Base-by-base conservation (phyloP, 1,139 yeast genomes). In the Diutina pseudorugosa region DNA sequence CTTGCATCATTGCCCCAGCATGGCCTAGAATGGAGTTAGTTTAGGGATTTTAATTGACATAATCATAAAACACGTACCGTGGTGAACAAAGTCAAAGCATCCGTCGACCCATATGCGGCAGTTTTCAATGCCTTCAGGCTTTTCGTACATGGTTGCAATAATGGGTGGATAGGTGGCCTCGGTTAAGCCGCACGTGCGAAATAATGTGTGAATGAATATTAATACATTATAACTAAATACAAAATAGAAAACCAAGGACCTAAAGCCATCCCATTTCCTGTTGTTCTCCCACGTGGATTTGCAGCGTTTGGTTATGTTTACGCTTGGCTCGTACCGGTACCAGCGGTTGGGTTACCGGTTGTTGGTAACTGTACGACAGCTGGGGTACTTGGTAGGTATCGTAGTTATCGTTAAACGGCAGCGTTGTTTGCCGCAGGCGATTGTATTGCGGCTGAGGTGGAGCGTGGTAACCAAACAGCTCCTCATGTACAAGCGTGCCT, bases 81-180 rank as follows among this genome's bases (percentile, higher is more conserved):
- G 98, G 65, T 93, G 98, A 43, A 95, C 89, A 70, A 93, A 93
- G 65, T 93, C 98, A 69, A 93, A 93, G 63, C 98, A 93, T 0
- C 98, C 98, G 65, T 93, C 98, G 45, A 93, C 82, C 98, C 98
- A 93, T 57, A 90, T 83, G 55, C 69, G 65, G 55, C 70, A 62
- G 52, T 69, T 59, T 54, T 72, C 77, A 50, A 74, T 73, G 20
- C 76, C 79, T 52, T 65, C 69, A n/a, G 78, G 78, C 59, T 72
- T 62, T 56, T 65, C 73, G 33, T 45, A 45, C 49, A 45, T 45
- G 23, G 49, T 30, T 14, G 36, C 36, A 30, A 30, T 14, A 12
- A 11, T 30, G 8, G 14, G 14, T 11, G n/a, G n/a, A n/a, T n/a
- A n/a, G n/a, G 25, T 23, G 25, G 25, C 25, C 25, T 23, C 14